phyloP scores from a whole-genome alignment of 345 rosid species.

The Eucalyptus regnans region DNA sequence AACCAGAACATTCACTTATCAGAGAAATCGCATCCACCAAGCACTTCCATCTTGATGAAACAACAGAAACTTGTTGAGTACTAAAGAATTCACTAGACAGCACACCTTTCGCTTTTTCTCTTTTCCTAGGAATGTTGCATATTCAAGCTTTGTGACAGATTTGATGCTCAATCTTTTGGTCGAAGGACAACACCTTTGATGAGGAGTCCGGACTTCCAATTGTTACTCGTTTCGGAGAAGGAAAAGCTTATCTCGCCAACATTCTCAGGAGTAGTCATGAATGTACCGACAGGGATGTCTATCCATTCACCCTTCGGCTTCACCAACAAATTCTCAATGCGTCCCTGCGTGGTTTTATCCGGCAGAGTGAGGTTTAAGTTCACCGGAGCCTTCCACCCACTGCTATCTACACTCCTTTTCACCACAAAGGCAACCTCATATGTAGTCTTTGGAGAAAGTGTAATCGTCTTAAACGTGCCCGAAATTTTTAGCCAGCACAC shows the following conservation, averaged over 20 bases:
- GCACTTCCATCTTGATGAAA: background rate
- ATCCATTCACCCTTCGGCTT: background rate
- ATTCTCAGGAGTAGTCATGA: background rate
- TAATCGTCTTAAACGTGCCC: background rate
- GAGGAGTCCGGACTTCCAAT: background rate
- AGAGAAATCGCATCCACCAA: background rate
- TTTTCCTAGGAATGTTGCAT: background rate
- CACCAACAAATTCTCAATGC: background rate
- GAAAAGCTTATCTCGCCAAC: background rate
- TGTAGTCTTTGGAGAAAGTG: background rate
- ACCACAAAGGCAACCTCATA: background rate
- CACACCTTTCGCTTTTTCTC: background rate
- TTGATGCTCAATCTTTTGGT: background rate
- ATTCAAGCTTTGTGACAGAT: background rate
- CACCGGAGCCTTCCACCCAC: background rate
- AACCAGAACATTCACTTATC: background rate
- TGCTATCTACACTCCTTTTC: background rate
- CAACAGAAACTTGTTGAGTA: background rate
- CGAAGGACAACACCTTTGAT: background rate
- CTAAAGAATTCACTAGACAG: background rate
- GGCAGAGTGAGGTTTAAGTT: background rate
- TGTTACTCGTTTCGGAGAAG: rapidly evolving
- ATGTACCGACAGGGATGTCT: background rate
- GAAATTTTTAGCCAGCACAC: background rate
- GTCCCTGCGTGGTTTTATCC: background rate